A percentile compares a stretch with the other conserved stretches of the same genome.
phyloP scores from a whole-genome alignment of 225 moss, liverwort and hornwort genomes.

The Pseudoscleropodium purum region DNA sequence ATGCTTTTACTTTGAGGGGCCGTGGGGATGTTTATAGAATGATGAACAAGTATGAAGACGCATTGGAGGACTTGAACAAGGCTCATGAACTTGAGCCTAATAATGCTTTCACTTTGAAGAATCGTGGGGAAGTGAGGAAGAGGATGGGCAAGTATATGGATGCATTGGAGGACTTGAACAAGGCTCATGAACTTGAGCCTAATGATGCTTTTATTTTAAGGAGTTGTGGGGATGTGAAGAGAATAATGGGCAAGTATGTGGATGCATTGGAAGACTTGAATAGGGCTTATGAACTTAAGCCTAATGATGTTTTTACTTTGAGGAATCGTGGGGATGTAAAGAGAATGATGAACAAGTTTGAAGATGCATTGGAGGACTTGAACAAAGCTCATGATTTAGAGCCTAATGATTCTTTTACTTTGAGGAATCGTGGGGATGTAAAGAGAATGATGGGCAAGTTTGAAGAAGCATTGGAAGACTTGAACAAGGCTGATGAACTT shows the following conservation, averaged over 20 bases:
- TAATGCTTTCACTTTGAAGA: neutral
- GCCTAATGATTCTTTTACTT: neutral
- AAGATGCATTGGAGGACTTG: neutral
- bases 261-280: no score
- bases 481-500: neutral
- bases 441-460: neutral
- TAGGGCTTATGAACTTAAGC: neutral
- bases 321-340: accelerated
- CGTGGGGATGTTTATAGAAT: no score
- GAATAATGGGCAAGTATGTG: no score
- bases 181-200: no score
- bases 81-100: neutral
- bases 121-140: accelerated
- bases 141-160: accelerated
- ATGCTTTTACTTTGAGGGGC: no score
- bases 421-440: accelerated
- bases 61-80: neutral
- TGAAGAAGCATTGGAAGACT: neutral
- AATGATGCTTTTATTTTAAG: no score
- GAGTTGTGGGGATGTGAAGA: no score
- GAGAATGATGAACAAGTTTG: neutral
- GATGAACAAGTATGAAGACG: accelerated
- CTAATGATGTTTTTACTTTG: neutral
- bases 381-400: neutral
- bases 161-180: neutral